Conservation (phyloP, 352 stramenopile species). For the Globisporangium solare region DNA sequence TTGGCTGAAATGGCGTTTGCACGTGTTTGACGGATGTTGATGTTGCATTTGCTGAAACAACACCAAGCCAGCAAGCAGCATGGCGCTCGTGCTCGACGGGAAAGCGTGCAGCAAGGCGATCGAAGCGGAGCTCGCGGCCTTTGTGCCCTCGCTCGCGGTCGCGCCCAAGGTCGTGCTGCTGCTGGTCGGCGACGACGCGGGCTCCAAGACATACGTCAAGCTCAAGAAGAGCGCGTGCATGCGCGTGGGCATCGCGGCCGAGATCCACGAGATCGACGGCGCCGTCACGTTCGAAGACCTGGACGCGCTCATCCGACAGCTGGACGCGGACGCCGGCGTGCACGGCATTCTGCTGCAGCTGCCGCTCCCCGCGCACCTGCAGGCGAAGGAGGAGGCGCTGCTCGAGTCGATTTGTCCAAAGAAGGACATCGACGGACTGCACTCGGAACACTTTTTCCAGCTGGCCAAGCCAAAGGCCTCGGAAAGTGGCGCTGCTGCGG, state of each 20-base stretch:
- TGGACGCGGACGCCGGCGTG: slow-evolving; percentile 87
- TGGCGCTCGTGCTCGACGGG: slow-evolving; percentile 31
- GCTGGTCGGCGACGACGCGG: slow-evolving; percentile 85
- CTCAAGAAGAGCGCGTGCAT: slow-evolving; percentile 98
- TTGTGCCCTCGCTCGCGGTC: slow-evolving; percentile 26
- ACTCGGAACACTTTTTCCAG: slow-evolving; percentile 95
- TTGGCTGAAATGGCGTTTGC: slow-evolving; percentile 6
- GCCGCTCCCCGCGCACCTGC: slow-evolving; percentile 53
- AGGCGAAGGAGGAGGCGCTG: slow-evolving; percentile 83
- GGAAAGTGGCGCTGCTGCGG: slow-evolving; percentile 1
- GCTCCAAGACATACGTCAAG: slow-evolving; percentile 93
- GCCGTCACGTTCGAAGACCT: slow-evolving; percentile 44
- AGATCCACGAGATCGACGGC: slow-evolving; percentile 63
- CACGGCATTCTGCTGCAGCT: slow-evolving; percentile 97
- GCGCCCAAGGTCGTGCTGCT: slow-evolving; percentile 91
- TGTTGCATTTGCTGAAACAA: neutral
- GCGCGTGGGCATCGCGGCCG: slow-evolving; percentile 89
- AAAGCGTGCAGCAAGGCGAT: slow-evolving; percentile 67
- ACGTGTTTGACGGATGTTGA: slow-evolving; percentile 8
- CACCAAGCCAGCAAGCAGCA: neutral
- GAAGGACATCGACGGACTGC: slow-evolving; percentile 99
- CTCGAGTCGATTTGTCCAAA: slow-evolving; percentile 86
- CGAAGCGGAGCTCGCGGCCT: slow-evolving; percentile 55
- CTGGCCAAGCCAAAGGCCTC: slow-evolving; percentile 46
- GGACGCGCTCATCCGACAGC: slow-evolving; percentile 51